A percentile compares a stretch with the other conserved stretches of the same genome.
phyloP scores from a whole-genome alignment of 108 stramenopile species.

The Epithemia pelagica region DNA sequence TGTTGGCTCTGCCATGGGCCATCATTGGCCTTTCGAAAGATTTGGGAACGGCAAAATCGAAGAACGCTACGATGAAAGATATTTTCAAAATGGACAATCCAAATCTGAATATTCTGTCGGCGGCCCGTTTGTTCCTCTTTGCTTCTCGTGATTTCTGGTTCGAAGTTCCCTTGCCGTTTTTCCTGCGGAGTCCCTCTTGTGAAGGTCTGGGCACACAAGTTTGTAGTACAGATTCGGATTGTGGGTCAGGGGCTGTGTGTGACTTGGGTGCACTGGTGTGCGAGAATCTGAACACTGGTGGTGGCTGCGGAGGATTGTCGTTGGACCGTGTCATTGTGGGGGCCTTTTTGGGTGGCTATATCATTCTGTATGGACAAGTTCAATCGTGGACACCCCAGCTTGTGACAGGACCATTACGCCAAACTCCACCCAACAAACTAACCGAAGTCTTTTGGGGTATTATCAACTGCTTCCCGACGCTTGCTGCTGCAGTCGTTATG shows the following conservation, averaged over 20 bases:
- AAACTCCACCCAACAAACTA: conserved; percentile 79
- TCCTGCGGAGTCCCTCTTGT: conserved; percentile 76
- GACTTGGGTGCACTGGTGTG: conserved; percentile 35
- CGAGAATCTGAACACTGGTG: conserved; percentile 59
- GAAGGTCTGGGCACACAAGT: conserved; percentile 48
- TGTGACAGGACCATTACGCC: conserved; percentile 74
- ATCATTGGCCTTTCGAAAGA: conserved; percentile 66
- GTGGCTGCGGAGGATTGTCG: conserved; percentile 78
- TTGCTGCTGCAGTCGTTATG: conserved; percentile 51
- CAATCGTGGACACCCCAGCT: conserved; percentile 91
- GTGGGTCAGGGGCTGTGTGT: conserved; percentile 55
- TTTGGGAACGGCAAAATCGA: conserved; percentile 77
- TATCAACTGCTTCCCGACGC: conserved; percentile 72
- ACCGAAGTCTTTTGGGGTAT: conserved; percentile 83
- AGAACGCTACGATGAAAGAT: conserved; percentile 62
- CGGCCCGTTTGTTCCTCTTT: conserved; percentile 88
- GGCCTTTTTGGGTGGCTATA: conserved; percentile 89
- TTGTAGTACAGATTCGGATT: conserved; percentile 42
- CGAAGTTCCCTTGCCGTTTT: conserved; percentile 92
- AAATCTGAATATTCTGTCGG: conserved; percentile 78
- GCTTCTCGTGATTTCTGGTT: conserved; percentile 94
- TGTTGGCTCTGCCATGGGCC: conserved; percentile 83
- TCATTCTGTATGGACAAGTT: conserved; percentile 91
- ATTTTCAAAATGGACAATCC: conserved; percentile 73
- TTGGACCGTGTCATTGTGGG: conserved; percentile 75